Conservation (phyloP, 805 yeast species). For the Ogataea saltuana region DNA sequence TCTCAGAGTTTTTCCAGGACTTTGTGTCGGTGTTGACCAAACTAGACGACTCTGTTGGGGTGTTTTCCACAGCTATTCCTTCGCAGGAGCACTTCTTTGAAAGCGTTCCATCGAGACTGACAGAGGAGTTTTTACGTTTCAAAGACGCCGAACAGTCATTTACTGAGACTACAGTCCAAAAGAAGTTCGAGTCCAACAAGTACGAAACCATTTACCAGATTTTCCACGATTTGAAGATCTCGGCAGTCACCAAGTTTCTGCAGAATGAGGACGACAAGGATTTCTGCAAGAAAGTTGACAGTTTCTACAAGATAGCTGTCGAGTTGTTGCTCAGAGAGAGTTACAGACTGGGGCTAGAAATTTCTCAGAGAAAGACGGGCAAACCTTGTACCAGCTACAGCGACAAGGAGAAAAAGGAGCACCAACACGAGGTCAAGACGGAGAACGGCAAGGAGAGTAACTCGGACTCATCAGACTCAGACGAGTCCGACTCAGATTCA, state of each 20-base stretch:
- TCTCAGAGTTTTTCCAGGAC: constrained; percentile 23
- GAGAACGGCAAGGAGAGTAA: too few species aligned
- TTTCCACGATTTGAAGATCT: constrained; percentile 67
- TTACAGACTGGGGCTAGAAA: constrained; percentile 35
- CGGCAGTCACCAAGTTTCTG: constrained; percentile 49
- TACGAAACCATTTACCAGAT: constrained; percentile 55
- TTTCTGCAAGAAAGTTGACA: constrained; percentile 55
- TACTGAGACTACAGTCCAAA: constrained; percentile 30
- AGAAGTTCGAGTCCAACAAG: constrained; percentile 39
- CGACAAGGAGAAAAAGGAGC: too few species aligned
- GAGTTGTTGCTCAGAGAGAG: constrained; percentile 67
- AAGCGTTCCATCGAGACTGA: constrained; percentile 42
- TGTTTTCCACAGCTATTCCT: constrained; percentile 40
- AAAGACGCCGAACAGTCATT: constrained; percentile 34
- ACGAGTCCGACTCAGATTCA: constrained; percentile 8
- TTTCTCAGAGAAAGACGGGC: constrained; percentile 2
- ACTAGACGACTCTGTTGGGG: constrained; percentile 24
- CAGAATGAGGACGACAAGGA: constrained; percentile 49
- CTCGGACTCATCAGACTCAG: too few species aligned
- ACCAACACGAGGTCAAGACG: too few species aligned
- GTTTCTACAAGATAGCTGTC: constrained; percentile 59
- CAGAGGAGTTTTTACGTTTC: constrained; percentile 42
- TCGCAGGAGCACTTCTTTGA: constrained; percentile 43
- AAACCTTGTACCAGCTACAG: background rate
- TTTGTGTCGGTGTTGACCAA: constrained; percentile 23